Conservation (phyloP, 1,284 basidiomycete genomes). For the Baeospora myosura region DNA sequence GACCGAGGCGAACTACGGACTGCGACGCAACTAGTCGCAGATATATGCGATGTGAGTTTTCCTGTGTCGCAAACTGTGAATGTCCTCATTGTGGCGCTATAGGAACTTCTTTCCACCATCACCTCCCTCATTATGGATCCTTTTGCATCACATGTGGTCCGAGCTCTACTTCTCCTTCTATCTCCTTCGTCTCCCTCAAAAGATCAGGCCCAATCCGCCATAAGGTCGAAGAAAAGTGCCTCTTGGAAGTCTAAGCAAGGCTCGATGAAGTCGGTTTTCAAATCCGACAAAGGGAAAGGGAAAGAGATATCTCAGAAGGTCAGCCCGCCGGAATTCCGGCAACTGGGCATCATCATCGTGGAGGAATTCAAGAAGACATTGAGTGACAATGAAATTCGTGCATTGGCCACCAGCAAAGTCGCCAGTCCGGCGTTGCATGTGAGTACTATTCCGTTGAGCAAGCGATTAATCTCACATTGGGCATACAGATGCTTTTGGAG, state of each 20-base stretch:
- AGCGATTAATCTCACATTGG: neutral
- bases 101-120: conserved; percentile 68
- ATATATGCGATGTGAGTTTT: conserved; percentile 53
- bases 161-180: conserved; percentile 71
- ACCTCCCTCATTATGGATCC: conserved; percentile 68
- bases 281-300: conserved; percentile 34
- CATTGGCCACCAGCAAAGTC: conserved; percentile 74
- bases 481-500: conserved; percentile 68
- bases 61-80: neutral
- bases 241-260: conserved; percentile 73
- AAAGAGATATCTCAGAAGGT: conserved; percentile 21
- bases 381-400: conserved; percentile 70
- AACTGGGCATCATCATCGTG: conserved; percentile 48
- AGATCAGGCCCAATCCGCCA: conserved; percentile 26
- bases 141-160: conserved; percentile 83
- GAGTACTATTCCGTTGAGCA: conserved; percentile 15
- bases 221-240: conserved; percentile 73
- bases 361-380: conserved; percentile 45
- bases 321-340: conserved; percentile 47
- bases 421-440: conserved; percentile 80
- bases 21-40: conserved; percentile 60
- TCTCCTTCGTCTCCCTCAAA: conserved; percentile 43
- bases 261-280: conserved; percentile 65
- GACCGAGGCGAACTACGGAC: conserved; percentile 66
- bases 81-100: conserved; percentile 8